Evolutionary conservation across 176 grass and related monocot genomes (phyloP).

Genomic region (Musa itinerans): DNA sequence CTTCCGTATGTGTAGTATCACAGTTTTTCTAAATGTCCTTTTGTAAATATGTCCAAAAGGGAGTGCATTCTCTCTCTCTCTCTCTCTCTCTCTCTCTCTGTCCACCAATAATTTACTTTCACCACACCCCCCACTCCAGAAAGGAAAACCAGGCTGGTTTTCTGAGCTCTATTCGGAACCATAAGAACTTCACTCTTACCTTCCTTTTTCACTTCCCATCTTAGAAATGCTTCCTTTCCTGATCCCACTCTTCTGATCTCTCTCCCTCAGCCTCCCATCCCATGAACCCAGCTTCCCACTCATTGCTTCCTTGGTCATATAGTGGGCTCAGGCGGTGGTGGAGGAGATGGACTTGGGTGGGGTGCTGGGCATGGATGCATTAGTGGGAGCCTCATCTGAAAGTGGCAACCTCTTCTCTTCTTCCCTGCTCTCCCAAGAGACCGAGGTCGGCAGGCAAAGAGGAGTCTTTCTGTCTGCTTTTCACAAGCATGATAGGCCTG

Average conservation of each 20-base stretch:
- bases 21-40: neutral
- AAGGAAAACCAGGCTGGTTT: neutral
- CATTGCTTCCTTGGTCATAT: neutral
- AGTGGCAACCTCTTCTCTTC: neutral
- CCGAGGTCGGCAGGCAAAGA: neutral
- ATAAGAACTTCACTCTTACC: neutral
- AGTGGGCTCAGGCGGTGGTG: neutral
- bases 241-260: neutral
- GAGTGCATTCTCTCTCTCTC: neutral
- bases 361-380: neutral
- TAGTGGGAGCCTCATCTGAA: neutral
- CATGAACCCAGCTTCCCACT: neutral
- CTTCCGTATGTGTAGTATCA: too few species aligned
- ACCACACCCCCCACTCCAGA: neutral
- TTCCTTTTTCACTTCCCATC: neutral
- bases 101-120: neutral
- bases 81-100: neutral
- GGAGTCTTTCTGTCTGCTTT: conserved; percentile 51
- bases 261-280: neutral
- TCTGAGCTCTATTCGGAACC: neutral
- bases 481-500: conserved; percentile 50
- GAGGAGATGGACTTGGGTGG: neutral
- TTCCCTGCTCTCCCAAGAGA: neutral
- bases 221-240: conserved; percentile 6
- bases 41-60: neutral